Percentiles rank a stretch among this genome's conserved stretches.
phyloP scores from a whole-genome alignment of 352 stramenopile genomes.

The Peronospora belbahrii region DNA sequence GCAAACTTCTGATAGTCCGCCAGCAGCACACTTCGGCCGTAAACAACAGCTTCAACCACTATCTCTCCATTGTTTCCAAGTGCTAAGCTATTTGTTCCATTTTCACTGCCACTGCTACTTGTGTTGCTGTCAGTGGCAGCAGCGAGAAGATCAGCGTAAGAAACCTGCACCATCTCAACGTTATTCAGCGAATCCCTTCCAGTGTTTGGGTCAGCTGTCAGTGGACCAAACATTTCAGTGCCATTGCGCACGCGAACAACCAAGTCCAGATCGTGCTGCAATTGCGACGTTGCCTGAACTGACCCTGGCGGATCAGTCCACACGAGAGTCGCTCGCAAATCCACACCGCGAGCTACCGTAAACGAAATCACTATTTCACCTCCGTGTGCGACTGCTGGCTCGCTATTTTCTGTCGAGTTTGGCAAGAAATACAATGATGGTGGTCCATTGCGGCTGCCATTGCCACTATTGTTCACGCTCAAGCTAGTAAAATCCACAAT shows the following conservation, averaged over 20 bases:
- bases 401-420: slow-evolving; percentile 56
- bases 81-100: slow-evolving; percentile 11
- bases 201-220: slow-evolving; percentile 43
- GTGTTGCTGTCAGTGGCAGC: slow-evolving; percentile 25
- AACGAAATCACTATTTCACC: slow-evolving; percentile 66
- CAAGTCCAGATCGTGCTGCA: slow-evolving; percentile 77
- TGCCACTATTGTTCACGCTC: slow-evolving; percentile 9
- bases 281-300: slow-evolving; percentile 45
- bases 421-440: slow-evolving; percentile 63
- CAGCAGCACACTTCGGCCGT: slow-evolving; percentile 51
- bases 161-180: slow-evolving; percentile 76
- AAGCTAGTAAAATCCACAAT: slow-evolving; percentile 46
- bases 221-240: slow-evolving; percentile 45
- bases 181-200: slow-evolving; percentile 75
- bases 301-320: slow-evolving; percentile 75
- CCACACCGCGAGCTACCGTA: slow-evolving; percentile 49
- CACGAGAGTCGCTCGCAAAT: slow-evolving; percentile 63
- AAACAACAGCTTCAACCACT: slow-evolving; percentile 63
- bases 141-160: slow-evolving; percentile 50
- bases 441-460: slow-evolving; percentile 5
- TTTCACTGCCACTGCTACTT: slow-evolving; percentile 14
- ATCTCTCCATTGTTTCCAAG: slow-evolving; percentile 48
- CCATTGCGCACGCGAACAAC: slow-evolving; percentile 53
- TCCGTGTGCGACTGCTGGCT: slow-evolving; percentile 43
- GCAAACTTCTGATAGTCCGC: slow-evolving; percentile 56